phyloP scores from a whole-genome alignment of 352 stramenopile species.

The Phytophthora parvispora region DNA sequence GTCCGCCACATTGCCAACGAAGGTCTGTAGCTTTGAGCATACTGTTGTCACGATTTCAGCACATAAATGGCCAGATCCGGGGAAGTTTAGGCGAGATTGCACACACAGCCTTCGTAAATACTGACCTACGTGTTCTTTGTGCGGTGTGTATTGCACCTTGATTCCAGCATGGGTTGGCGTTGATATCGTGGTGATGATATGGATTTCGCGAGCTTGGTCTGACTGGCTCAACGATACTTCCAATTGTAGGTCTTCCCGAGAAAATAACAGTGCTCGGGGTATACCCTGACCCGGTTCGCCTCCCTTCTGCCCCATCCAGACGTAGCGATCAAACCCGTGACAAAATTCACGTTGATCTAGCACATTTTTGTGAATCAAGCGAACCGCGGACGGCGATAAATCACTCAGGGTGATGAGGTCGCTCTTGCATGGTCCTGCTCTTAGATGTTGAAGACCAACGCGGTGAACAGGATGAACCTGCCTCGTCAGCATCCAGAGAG shows the following conservation, averaged over 20 bases:
- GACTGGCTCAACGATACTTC: background rate
- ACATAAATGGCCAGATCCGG: background rate
- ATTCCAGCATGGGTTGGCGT: background rate
- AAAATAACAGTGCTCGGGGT: background rate
- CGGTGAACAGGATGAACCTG: constrained; percentile 50
- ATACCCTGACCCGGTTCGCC: background rate
- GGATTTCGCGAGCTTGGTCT: background rate
- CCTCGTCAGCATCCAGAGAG: constrained; percentile 57
- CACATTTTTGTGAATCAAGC: constrained; percentile 50
- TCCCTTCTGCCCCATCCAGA: constrained; percentile 28
- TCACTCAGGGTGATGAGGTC: constrained; percentile 50
- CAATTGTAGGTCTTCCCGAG: background rate
- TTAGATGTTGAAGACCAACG: constrained; percentile 36
- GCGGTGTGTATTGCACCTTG: background rate
- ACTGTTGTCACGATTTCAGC: background rate
- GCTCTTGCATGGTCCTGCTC: constrained; percentile 31
- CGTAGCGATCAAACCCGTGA: constrained; percentile 33
- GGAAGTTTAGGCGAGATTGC: background rate
- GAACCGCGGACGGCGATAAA: constrained; percentile 39
- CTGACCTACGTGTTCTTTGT: background rate
- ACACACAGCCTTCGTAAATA: background rate
- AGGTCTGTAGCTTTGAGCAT: background rate
- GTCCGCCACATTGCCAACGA: background rate
- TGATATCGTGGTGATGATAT: background rate
- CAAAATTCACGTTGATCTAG: constrained; percentile 29